Evolutionary conservation across 805 yeast genomes (phyloP), one percentile per base, ranked within the genome.

Genomic region (Yarrowia bubula): DNA sequence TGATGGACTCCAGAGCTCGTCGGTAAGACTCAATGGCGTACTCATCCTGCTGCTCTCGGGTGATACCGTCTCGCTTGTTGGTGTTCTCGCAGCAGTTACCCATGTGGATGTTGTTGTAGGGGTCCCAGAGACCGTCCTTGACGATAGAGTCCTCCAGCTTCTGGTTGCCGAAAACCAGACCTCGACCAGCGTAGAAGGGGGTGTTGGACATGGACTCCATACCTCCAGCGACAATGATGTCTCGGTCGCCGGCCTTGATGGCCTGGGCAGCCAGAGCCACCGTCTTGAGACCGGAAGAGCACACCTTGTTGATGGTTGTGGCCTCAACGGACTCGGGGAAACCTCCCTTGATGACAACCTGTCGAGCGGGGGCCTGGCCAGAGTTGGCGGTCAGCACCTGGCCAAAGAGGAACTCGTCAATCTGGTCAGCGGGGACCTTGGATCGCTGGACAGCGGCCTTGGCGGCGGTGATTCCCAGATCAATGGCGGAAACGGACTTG

Each of bases 301-400:
- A 92, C 65, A 92, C 98, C 80, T 92, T 92, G 83, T 92, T 93
- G 70, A 92, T 82, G 43, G 98, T 89, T 62, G 96, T 84, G 66
- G 97, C 96, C 66, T 90, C 89, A 65, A 92, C 87, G 65, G 84
- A 80, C 69, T 87, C 86, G 50, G 92, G 87, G 66, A 92, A 81
- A 10, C 98, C 98, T 14, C 97, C 88, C 71, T 85, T 87, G 70
- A 92, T 73, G 15, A 95, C 97, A 53, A 92, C 98, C 80, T 92
- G 98, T 79, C 98, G 88, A 33, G 98, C 98, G 47, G 98, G 98
- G 63, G 95, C 92, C 79, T 92, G 98, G 67, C 98, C 98, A 66
- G 88, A 85, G 73, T 90, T 89, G 67, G 96, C 98, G 75, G 88
- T 92, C 72, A 92, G 77, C 42, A 91, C 98, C 73, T 90, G 88